Percentiles rank a stretch among this genome's conserved stretches.
Evolutionary conservation across 305 asterid species (phyloP).

Genomic region (Coffea humblotiana): DNA sequence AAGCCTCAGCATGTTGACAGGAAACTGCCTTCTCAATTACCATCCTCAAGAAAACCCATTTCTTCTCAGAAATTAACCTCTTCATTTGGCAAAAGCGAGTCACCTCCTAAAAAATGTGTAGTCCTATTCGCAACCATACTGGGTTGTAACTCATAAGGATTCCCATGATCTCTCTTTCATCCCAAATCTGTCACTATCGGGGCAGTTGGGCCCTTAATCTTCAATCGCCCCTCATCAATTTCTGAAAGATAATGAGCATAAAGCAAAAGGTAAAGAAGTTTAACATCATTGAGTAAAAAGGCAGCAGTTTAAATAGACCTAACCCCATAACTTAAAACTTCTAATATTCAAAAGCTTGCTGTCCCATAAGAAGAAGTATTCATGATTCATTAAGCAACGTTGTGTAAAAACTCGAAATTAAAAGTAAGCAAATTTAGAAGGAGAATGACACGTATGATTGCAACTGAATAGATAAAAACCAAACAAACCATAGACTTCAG

Average conservation of each 20-base stretch:
- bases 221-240: conserved; percentile 87
- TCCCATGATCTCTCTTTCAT: conserved; percentile 79
- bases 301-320: not conserved
- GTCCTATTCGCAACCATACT: conserved; percentile 87
- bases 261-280: not conserved
- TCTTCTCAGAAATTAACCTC: conserved; percentile 75
- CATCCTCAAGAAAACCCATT: conserved; percentile 78
- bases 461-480: not conserved
- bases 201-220: conserved; percentile 87
- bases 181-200: conserved; percentile 92
- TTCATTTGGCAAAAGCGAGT: conserved; percentile 66
- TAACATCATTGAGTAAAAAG: not conserved
- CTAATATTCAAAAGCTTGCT: not conserved
- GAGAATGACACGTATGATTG: not conserved
- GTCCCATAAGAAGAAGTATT: not conserved
- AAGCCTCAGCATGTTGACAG: conserved; percentile 65
- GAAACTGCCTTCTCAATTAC: conserved; percentile 81
- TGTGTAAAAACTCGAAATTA: no score
- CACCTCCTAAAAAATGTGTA: conserved; percentile 85
- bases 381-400: not conserved
- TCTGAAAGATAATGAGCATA: conserved; percentile 42
- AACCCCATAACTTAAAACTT: not conserved
- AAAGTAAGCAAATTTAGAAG: conserved; percentile 9
- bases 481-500: not conserved
- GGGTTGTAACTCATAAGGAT: conserved; percentile 81